These are phyloP conservation scores for Musa troglodytarum DNA, from an alignment of 176 grass and related monocot species.

Conservation along the genomic window DNA sequence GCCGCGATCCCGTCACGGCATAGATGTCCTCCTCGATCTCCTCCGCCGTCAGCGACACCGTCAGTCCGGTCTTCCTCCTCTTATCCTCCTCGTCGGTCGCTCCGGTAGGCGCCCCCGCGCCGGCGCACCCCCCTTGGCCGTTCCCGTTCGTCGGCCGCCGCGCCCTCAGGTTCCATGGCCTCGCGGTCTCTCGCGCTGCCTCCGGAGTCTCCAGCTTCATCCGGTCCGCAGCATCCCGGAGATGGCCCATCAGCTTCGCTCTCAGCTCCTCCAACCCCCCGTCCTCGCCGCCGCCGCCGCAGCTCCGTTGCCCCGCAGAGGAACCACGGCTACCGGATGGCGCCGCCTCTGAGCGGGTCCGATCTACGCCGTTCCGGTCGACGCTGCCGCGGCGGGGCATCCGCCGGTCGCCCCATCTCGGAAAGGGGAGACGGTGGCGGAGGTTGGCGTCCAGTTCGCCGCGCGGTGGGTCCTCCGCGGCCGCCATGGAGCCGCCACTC, in stretches of 20 bases:
- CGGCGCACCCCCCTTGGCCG: background rate
- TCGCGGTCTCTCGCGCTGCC: background rate
- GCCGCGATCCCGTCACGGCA: constrained; percentile 75
- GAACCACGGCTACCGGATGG: constrained; percentile 11
- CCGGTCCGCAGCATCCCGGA: constrained; percentile 37
- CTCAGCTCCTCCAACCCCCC: constrained; percentile 42
- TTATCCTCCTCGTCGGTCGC: background rate
- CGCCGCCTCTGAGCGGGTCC: background rate
- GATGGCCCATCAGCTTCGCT: constrained; percentile 58
- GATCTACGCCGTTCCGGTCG: background rate
- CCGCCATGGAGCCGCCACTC: constrained; percentile 35
- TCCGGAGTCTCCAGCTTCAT: constrained; percentile 23
- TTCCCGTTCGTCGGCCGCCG: constrained; percentile 28
- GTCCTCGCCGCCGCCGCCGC: background rate
- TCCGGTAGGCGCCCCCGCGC: background rate
- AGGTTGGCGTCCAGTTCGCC: constrained; percentile 38
- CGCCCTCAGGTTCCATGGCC: constrained; percentile 84
- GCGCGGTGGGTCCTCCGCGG: constrained; percentile 57
- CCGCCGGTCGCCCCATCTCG: constrained; percentile 8
- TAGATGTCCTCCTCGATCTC: constrained; percentile 97
- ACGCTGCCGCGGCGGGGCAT: background rate
- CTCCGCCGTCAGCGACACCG: constrained; percentile 46
- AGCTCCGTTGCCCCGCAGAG: background rate
- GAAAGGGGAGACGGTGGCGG: constrained; percentile 22
- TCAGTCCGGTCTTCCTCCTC: constrained; percentile 32